phyloP scores from a whole-genome alignment of 257 asterid genomes.

The Solanum bulbocastanum region DNA sequence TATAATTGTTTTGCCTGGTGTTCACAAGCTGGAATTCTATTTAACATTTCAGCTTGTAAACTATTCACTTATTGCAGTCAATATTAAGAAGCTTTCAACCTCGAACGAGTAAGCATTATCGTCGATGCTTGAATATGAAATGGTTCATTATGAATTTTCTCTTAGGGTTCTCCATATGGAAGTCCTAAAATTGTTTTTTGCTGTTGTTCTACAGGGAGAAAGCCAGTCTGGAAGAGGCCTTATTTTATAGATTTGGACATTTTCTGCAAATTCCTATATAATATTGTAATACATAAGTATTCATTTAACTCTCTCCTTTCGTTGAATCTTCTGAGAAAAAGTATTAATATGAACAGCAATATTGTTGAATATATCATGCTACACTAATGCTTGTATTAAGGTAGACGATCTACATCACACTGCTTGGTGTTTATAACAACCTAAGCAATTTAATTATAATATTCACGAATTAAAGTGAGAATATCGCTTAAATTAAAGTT shows the following conservation, averaged over 20 bases:
- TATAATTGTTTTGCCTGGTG: background rate
- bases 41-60: conserved; percentile 1
- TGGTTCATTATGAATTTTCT: background rate
- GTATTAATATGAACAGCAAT: background rate
- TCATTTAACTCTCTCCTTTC: background rate
- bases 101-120: background rate
- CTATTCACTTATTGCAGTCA: background rate
- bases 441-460: background rate
- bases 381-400: background rate
- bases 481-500: background rate
- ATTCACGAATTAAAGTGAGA: background rate
- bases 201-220: background rate
- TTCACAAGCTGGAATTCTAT: background rate
- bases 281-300: background rate
- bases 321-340: background rate
- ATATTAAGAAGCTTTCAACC: background rate
- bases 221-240: background rate
- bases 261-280: background rate
- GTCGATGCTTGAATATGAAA: background rate
- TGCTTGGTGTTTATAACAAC: background rate
- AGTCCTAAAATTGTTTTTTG: background rate
- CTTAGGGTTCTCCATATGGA: background rate
- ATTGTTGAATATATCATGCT: background rate
- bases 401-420: accelerated
- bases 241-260: background rate